Conservation (phyloP, 345 rosid genomes). For the Salix brachista region DNA sequence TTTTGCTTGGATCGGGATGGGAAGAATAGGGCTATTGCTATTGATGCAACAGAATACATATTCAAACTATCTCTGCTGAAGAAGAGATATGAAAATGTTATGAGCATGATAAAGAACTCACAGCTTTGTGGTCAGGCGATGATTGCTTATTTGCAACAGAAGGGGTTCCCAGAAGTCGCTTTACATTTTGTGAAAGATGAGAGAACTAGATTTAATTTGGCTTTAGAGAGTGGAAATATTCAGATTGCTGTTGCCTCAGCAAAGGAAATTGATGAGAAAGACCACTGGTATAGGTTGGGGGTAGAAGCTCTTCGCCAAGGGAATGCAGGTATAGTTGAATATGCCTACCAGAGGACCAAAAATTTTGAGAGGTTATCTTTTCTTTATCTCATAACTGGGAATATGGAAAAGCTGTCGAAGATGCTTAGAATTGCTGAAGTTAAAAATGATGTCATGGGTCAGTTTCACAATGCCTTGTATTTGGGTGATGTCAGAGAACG, state of each 20-base stretch:
- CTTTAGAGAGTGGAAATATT: constrained; percentile 93
- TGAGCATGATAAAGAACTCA: constrained; percentile 92
- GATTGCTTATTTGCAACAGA: constrained; percentile 95
- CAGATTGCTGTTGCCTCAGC: constrained; percentile 95
- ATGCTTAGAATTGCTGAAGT: constrained; percentile 94
- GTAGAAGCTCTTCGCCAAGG: constrained; percentile 99
- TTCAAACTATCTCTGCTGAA: constrained; percentile 76
- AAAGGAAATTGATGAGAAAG: constrained; percentile 91
- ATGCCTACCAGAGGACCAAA: constrained; percentile 94
- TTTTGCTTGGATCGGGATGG: constrained; percentile 90
- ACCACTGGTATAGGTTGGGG: constrained; percentile 85
- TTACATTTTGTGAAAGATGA: constrained; percentile 95
- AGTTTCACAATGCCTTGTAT: constrained; percentile 88
- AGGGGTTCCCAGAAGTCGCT: constrained; percentile 98
- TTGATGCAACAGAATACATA: constrained; percentile 84
- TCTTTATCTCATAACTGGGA: constrained; percentile 86
- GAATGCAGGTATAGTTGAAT: constrained; percentile 83
- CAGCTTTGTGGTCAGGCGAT: constrained; percentile 96
- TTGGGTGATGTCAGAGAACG: constrained; percentile 89
- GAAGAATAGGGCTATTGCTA: constrained; percentile 55
- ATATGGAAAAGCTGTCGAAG: constrained; percentile 73
- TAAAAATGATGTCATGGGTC: constrained; percentile 92
- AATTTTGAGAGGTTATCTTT: constrained; percentile 94
- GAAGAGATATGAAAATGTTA: constrained; percentile 83
- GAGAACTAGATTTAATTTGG: constrained; percentile 88